These are phyloP conservation scores for Globisporangium parvum DNA, from an alignment of 352 stramenopile genomes.

Conservation along the genomic window DNA sequence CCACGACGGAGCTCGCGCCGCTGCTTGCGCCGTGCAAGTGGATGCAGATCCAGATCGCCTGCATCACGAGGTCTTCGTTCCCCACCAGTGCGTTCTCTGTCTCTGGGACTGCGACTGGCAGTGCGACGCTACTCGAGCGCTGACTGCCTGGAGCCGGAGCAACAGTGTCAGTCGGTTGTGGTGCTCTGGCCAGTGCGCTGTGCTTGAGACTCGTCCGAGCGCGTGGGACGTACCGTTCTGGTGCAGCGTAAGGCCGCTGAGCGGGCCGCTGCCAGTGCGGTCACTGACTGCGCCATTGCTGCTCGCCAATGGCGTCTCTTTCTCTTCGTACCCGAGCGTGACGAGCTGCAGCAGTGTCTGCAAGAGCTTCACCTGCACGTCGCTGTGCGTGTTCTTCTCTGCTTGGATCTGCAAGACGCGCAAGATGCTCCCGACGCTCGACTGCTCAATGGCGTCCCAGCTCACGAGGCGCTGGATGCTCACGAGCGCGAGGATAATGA, in stretches of 20 bases:
- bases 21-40: constrained; percentile 71
- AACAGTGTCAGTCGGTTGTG: too few relatives aligned
- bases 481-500: constrained; percentile 92
- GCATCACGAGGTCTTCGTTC: constrained; percentile 84
- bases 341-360: constrained; percentile 86
- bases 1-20: constrained; percentile 69
- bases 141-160: background rate
- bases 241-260: constrained; percentile 18
- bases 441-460: constrained; percentile 92
- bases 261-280: too few relatives aligned
- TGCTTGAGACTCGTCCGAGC: too few relatives aligned
- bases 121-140: too few relatives aligned
- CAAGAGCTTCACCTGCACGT: constrained; percentile 86
- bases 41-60: constrained; percentile 86
- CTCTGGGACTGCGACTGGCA: too few relatives aligned
- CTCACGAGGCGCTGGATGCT: constrained; percentile 94
- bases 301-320: background rate
- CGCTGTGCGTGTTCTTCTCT: constrained; percentile 74
- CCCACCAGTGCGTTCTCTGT: constrained; percentile 47
- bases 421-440: constrained; percentile 93
- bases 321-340: constrained; percentile 70
- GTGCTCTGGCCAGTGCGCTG: too few relatives aligned
- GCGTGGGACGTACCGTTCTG: constrained; percentile 5
- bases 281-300: too few relatives aligned
- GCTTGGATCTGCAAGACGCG: constrained; percentile 95